Evolutionary conservation across 257 asterid genomes (phyloP), one percentile per base, ranked within the genome.

Genomic region (Fraxinus cuspidata): DNA sequence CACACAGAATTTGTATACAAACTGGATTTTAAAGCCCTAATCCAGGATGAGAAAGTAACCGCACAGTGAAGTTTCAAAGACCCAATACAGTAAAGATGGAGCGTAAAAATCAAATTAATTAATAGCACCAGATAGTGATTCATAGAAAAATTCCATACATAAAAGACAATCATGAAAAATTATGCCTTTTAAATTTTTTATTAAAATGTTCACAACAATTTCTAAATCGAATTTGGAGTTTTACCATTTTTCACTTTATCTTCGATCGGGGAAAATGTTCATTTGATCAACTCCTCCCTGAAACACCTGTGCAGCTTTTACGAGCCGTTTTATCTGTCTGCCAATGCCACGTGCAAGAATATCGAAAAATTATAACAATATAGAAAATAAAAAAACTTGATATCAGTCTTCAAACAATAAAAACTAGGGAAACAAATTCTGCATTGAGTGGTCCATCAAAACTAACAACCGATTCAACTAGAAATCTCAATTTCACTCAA

Each of bases 221-320:
- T 69, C 60, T 9, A 58, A 25, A 47, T 47, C 66, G 15, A n/a
- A 83, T n/a, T 47, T n/a, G 60, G 78, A 70, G 68, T 19, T 72
- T 72, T 79, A 86, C 88, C 90, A 82, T 86, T 74, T 70, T 69
- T 19, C 56, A 31, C 58, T 71, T 64, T 65, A 27, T 74, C 70
- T 56, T 80, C 78, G 23, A 75, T 69, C 38, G 0, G 56, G 47
- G 42, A 81, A 37, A 75, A 79, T 72, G 70, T 25, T 69, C 75
- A 81, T 66, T 1, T 28, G 77, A 78, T 74, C 79, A 81, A 74
- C 75, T 70, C 75, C 79, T 65, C 13, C 78, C 81, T 7, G 28
- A 44, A 56, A 44, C 32, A 44, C 74, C 58, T 47, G 34, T 1
- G 9, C 13, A 63, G 18, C 35, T 12, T 63, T 63, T 11, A 11